Percentiles rank a stretch among this genome's conserved stretches.
Conservation (phyloP, 1,284 basidiomycete species). For the Amylostereum areolatum region DNA sequence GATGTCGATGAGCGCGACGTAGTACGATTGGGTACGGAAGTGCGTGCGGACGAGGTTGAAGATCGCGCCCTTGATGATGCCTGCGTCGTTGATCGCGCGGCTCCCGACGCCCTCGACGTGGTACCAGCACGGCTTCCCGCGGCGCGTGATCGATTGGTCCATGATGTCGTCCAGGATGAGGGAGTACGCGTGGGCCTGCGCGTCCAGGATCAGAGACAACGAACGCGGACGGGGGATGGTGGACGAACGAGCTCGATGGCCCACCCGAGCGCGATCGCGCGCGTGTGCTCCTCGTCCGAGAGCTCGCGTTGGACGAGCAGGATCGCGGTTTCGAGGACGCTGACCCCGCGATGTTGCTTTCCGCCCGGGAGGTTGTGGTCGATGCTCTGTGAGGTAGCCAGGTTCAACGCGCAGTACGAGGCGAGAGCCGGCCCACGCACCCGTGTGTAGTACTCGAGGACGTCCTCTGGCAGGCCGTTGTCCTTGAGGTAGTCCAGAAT, state of each 20-base stretch:
- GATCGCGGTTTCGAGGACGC: constrained; percentile 90
- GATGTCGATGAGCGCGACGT: constrained; percentile 85
- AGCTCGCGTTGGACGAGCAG: constrained; percentile 74
- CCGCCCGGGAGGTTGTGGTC: constrained; percentile 95
- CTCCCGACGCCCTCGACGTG: constrained; percentile 69
- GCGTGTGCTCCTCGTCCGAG: constrained; percentile 82
- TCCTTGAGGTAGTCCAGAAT: constrained; percentile 58
- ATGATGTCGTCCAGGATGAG: constrained; percentile 98
- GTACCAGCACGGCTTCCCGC: constrained; percentile 98
- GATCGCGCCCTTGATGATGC: constrained; percentile 95
- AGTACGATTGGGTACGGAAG: constrained; percentile 80
- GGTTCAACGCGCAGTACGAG: not conserved
- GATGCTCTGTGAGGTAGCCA: constrained; percentile 54
- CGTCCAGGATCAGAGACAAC: not conserved
- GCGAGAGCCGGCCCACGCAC: constrained; percentile 36
- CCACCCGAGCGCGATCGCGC: constrained; percentile 92
- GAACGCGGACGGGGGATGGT: not conserved
- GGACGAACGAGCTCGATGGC: constrained; percentile 84
- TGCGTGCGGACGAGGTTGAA: constrained; percentile 87
- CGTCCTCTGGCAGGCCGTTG: constrained; percentile 79
- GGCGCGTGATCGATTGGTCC: constrained; percentile 90
- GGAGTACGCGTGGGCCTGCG: constrained; percentile 95
- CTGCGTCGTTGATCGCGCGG: constrained; percentile 95
- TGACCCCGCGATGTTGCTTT: constrained; percentile 94
- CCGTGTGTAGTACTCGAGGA: constrained; percentile 73